phyloP scores from a whole-genome alignment of 257 asterid species.

The Nicotiana benthamiana region DNA sequence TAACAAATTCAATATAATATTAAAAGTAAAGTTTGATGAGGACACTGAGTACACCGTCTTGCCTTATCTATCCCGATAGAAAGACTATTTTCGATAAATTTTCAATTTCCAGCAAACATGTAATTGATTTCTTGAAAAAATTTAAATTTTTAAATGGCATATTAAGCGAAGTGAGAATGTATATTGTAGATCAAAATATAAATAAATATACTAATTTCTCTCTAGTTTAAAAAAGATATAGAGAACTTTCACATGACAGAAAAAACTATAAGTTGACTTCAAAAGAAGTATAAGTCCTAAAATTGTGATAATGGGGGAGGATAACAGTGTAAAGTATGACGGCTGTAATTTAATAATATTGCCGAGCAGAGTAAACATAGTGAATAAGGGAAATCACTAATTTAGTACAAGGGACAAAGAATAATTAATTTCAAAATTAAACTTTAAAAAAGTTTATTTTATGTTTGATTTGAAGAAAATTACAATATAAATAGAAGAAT shows the following conservation, averaged over 20 bases:
- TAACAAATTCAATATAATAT: too few relatives aligned
- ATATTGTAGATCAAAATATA: not conserved
- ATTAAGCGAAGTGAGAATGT: not conserved
- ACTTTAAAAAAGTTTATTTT: too few relatives aligned
- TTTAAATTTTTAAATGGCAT: not conserved
- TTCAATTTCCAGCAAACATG: not conserved
- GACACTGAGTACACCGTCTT: too few relatives aligned
- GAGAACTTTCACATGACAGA: not conserved
- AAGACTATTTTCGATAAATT: too few relatives aligned
- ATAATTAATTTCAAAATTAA: too few relatives aligned
- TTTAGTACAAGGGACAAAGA: too few relatives aligned
- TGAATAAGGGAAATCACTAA: not conserved
- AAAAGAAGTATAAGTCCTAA: not conserved
- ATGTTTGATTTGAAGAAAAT: too few relatives aligned
- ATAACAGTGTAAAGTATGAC: not conserved
- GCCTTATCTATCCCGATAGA: too few relatives aligned
- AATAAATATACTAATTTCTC: not conserved
- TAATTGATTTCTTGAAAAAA: not conserved
- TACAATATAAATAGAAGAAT: too few relatives aligned
- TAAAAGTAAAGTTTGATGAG: too few relatives aligned
- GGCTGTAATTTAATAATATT: slow-evolving; percentile 1
- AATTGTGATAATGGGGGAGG: not conserved
- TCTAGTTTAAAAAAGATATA: not conserved
- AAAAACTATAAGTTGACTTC: not conserved
- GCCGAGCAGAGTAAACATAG: slow-evolving; percentile 1